Percentiles rank a stretch among this genome's conserved stretches.
Conservation (phyloP, 2,329 filamentous ascomycete species). For the Huntiella savannae region DNA sequence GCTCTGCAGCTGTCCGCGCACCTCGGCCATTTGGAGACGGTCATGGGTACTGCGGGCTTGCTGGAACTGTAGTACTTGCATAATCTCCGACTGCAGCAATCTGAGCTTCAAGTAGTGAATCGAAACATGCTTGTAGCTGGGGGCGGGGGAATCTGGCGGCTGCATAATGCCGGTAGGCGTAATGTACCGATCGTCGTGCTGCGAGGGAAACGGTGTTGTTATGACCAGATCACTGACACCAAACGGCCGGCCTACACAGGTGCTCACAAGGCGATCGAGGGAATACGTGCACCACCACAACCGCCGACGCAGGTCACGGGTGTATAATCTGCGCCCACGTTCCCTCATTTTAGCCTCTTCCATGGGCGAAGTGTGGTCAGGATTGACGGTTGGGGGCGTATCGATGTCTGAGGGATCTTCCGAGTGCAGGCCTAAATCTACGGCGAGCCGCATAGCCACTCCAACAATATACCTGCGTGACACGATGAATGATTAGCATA, state of each 20-base stretch:
- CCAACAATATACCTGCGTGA: slow-evolving; percentile 67
- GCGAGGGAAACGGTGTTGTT: slow-evolving; percentile 81
- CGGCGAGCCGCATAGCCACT: slow-evolving; percentile 72
- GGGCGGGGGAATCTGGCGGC: slow-evolving; percentile 37
- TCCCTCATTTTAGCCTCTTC: slow-evolving; percentile 17
- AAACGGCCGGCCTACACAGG: slow-evolving; percentile 81
- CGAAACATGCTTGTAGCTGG: slow-evolving; percentile 78
- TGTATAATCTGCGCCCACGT: slow-evolving; percentile 59
- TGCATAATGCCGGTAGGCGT: slow-evolving; percentile 56
- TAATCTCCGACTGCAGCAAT: slow-evolving; percentile 79
- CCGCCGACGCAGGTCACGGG: slow-evolving; percentile 66
- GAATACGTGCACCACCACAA: slow-evolving; percentile 98
- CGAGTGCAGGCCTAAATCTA: slow-evolving; percentile 82
- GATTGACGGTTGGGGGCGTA: slow-evolving; percentile 16
- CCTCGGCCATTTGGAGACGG: slow-evolving; percentile 45
- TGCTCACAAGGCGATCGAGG: slow-evolving; percentile 83
- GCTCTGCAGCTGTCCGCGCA: slow-evolving; percentile 61
- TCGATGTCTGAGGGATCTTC: slow-evolving; percentile 60
- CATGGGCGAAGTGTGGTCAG: slow-evolving; percentile 1
- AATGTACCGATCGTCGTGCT: slow-evolving; percentile 76
- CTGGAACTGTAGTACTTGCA: slow-evolving; percentile 83
- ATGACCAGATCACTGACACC: slow-evolving; percentile 93
- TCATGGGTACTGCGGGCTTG: slow-evolving; percentile 64
- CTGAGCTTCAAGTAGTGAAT: slow-evolving; percentile 84
- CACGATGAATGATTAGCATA: slow-evolving; percentile 3